A percentile compares a stretch with the other conserved stretches of the same genome.
These are phyloP conservation scores for Soucietia sequanensis DNA, from an alignment of 805 yeast species.

Conservation along the genomic window DNA sequence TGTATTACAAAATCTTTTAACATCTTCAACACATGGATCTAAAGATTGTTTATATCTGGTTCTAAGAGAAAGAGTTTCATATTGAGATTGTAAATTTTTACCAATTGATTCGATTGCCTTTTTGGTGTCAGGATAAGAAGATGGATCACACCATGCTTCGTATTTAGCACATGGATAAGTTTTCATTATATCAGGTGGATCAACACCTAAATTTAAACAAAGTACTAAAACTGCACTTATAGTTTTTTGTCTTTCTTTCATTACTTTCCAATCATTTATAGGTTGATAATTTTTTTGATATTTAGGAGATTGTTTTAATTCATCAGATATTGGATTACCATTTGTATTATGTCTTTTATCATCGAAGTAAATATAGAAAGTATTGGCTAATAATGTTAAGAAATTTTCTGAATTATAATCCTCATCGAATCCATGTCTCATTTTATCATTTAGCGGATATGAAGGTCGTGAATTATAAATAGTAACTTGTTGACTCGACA, in stretches of 20 bases:
- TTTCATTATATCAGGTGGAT: conserved; percentile 93
- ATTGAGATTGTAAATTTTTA: conserved; percentile 80
- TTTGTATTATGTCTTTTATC: conserved; percentile 90
- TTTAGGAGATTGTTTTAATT: conserved; percentile 44
- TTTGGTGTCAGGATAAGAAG: conserved; percentile 75
- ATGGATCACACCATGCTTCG: conserved; percentile 94
- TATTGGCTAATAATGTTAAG: conserved; percentile 55
- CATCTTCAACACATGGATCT: conserved; percentile 95
- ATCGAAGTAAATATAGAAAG: conserved; percentile 81
- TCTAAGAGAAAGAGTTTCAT: conserved; percentile 82
- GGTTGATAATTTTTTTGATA: conserved; percentile 57
- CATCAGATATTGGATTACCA: conserved; percentile 71
- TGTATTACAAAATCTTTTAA: conserved; percentile 86
- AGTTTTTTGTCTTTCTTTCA: conserved; percentile 88
- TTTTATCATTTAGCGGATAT: conserved; percentile 51
- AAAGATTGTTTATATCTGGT: conserved; percentile 87
- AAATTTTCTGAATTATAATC: conserved; percentile 59
- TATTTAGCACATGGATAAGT: conserved; percentile 89
- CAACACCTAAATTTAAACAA: conserved; percentile 91
- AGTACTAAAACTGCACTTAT: conserved; percentile 89
- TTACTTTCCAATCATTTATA: conserved; percentile 85
- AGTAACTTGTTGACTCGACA: conserved; percentile 6
- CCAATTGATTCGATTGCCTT: conserved; percentile 92
- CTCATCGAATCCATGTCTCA: conserved; percentile 66
- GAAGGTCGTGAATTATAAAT: conserved; percentile 36